phyloP scores from a whole-genome alignment of 108 stramenopile genomes.

The Seminavis robusta region DNA sequence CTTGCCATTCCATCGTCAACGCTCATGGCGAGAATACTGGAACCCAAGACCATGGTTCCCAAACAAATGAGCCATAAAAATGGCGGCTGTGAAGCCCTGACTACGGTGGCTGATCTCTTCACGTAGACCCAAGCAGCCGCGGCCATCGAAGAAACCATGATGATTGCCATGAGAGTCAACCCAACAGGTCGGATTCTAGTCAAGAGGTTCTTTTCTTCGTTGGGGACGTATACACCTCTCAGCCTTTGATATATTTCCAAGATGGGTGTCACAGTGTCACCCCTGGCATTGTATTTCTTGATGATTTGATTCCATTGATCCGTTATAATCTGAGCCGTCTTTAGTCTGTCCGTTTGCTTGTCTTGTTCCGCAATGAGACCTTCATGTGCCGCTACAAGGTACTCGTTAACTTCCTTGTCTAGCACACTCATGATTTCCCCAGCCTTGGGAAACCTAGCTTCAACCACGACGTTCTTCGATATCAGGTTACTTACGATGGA shows the following conservation, averaged over 20 bases:
- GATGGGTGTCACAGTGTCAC: neutral
- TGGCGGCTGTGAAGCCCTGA: conserved; percentile 23
- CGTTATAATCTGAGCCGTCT: neutral
- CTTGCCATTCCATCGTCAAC: conserved; percentile 11
- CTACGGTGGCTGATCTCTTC: conserved; percentile 14
- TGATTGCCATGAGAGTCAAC: conserved; percentile 4
- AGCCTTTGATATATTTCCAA: conserved; percentile 19
- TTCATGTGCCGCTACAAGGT: neutral
- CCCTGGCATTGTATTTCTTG: conserved; percentile 7
- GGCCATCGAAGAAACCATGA: conserved; percentile 1
- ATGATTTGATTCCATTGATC: conserved; percentile 1
- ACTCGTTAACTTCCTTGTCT: conserved; percentile 9
- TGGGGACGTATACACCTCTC: conserved; percentile 2
- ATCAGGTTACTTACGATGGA: conserved; percentile 14
- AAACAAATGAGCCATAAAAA: conserved; percentile 28
- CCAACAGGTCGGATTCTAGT: conserved; percentile 13
- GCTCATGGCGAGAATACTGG: conserved; percentile 4
- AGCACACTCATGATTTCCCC: conserved; percentile 16
- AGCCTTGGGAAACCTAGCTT: conserved; percentile 29
- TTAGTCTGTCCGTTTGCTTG: neutral
- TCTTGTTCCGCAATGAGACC: conserved; percentile 1
- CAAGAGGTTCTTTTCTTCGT: conserved; percentile 10
- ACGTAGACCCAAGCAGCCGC: conserved; percentile 12
- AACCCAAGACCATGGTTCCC: conserved; percentile 30
- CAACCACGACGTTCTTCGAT: conserved; percentile 25